Percentiles rank a stretch among this genome's conserved stretches.
These are phyloP conservation scores for Neurospora sp. DNA, from an alignment of 495 filamentous ascomycete genomes.

Conservation along the genomic window DNA sequence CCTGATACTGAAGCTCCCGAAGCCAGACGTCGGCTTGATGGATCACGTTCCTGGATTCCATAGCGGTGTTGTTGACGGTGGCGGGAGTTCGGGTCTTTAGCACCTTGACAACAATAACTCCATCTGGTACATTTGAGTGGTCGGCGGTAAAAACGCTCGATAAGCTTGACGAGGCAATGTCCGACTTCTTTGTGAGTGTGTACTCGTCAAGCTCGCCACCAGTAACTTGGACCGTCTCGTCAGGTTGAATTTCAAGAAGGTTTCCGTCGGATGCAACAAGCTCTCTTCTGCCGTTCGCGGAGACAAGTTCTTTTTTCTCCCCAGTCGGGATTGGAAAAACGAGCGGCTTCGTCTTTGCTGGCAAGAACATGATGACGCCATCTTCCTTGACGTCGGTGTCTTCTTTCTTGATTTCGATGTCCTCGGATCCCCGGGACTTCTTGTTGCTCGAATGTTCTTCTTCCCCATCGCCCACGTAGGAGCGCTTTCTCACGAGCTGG, in stretches of 20 bases:
- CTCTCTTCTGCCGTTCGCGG: conserved; percentile 21
- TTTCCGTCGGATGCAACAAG: conserved; percentile 17
- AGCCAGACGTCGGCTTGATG: conserved; percentile 42
- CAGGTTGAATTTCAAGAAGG: conserved; percentile 32
- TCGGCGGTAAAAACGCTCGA: conserved; percentile 42
- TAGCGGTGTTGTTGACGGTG: conserved; percentile 22
- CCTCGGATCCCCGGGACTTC: conserved; percentile 22
- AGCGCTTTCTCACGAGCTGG: conserved; percentile 32
- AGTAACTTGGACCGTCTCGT: conserved; percentile 31
- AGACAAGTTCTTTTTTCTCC: conserved; percentile 32
- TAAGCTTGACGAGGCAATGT: conserved; percentile 33
- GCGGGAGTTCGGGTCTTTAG: conserved; percentile 33
- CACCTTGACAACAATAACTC: conserved; percentile 40
- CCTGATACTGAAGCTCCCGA: conserved; percentile 37
- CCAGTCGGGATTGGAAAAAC: conserved; percentile 32
- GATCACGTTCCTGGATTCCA: conserved; percentile 35
- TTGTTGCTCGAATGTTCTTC: conserved; percentile 23
- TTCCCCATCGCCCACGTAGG: conserved; percentile 29
- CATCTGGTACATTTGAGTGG: conserved; percentile 31
- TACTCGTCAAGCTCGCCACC: conserved; percentile 33
- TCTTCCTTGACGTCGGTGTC: conserved; percentile 11
- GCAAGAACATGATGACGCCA: conserved; percentile 38
- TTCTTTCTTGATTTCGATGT: conserved; percentile 5
- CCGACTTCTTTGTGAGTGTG: conserved; percentile 34
- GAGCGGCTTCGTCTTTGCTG: conserved; percentile 30